Percentiles rank a stretch among this genome's conserved stretches.
These are phyloP conservation scores for Gleditsia sinensis DNA, from an alignment of 306 rosid genomes.

Conservation along the genomic window DNA sequence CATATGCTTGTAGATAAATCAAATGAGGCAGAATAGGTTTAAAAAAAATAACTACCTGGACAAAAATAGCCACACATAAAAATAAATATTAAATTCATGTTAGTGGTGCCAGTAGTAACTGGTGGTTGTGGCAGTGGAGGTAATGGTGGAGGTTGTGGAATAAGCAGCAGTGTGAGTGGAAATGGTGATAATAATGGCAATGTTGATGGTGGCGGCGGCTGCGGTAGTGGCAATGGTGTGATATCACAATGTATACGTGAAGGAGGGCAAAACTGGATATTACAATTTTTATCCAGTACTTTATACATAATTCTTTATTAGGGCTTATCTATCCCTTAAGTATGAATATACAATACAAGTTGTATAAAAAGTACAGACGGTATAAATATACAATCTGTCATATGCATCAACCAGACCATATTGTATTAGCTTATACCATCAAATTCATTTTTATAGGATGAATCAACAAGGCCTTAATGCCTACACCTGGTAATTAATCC, in stretches of 20 bases:
- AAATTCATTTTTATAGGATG: too few species aligned
- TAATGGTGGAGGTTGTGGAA: neutral
- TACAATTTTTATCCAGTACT: neutral
- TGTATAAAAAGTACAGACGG: too few species aligned
- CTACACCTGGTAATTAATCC: conserved; percentile 17
- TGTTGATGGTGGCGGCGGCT: neutral
- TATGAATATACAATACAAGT: too few species aligned
- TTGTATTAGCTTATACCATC: too few species aligned
- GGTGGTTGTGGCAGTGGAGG: neutral
- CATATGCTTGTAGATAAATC: neutral
- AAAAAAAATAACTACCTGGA: neutral
- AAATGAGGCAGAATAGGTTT: neutral
- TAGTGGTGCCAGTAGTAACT: neutral
- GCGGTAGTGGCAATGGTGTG: neutral
- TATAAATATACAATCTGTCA: too few species aligned
- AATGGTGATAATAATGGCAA: neutral
- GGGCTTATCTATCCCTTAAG: too few species aligned
- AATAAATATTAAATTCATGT: neutral
- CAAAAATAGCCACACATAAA: neutral
- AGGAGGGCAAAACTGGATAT: neutral
- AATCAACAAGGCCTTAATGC: neutral
- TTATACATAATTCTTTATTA: too few species aligned
- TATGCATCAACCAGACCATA: too few species aligned
- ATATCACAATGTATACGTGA: neutral
- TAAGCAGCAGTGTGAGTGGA: neutral